These are phyloP conservation scores for Zygoascus tannicola DNA, from an alignment of 805 yeast species.

Conservation along the genomic window DNA sequence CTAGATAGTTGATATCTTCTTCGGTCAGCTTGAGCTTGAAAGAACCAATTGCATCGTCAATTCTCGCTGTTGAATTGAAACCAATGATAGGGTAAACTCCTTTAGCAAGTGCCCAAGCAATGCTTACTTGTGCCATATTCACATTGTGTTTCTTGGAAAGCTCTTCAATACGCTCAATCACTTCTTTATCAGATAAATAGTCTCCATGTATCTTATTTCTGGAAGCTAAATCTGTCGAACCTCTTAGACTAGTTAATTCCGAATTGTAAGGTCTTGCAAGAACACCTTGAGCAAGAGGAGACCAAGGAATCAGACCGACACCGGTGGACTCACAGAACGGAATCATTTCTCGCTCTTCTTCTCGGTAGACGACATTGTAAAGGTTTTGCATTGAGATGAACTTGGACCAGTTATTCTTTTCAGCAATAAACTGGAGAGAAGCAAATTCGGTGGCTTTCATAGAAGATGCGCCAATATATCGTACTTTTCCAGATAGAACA, in stretches of 20 bases:
- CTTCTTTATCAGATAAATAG: conserved; percentile 18
- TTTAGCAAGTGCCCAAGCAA: conserved; percentile 46
- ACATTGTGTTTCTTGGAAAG: conserved; percentile 39
- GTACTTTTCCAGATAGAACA: conserved; percentile 38
- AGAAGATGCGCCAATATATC: conserved; percentile 57
- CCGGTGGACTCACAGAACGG: conserved; percentile 44
- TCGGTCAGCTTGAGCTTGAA: conserved; percentile 32
- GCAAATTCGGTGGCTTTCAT: conserved; percentile 51
- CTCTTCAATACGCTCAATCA: conserved; percentile 45
- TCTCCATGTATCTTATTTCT: background rate
- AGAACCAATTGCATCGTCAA: conserved; percentile 44
- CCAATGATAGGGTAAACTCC: conserved; percentile 51
- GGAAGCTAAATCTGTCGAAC: conserved; percentile 2
- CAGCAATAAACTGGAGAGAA: conserved; percentile 46
- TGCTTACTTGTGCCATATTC: conserved; percentile 46
- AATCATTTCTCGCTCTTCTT: conserved; percentile 56
- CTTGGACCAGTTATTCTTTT: conserved; percentile 46
- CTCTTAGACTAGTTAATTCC: conserved; percentile 3
- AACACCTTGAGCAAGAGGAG: conserved; percentile 49
- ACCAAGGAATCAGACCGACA: conserved; percentile 54
- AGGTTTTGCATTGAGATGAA: conserved; percentile 53
- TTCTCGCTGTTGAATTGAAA: conserved; percentile 37
- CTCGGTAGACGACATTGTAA: conserved; percentile 49
- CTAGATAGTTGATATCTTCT: conserved; percentile 24
- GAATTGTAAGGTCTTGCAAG: conserved; percentile 38